Evolutionary conservation across 129 eudicot species (phyloP), one percentile per base, ranked within the genome.

Genomic region (Oenanthe sinensis): DNA sequence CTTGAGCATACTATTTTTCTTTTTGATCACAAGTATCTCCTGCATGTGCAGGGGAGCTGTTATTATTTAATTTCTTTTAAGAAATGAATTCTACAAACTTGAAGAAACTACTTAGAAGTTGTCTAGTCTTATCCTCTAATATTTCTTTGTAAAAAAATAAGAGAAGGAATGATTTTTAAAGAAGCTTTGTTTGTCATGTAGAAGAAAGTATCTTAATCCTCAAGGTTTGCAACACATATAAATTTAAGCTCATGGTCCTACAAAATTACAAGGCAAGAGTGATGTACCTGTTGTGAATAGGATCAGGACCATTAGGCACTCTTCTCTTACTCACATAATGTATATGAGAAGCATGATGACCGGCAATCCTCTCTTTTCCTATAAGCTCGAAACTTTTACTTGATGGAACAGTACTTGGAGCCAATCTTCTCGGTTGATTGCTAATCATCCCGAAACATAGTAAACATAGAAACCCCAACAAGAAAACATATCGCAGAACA

Each of bases 271-370:
- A 65, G 71, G 71, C 72, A 67, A 4, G 43, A 33, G 42, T 30
- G 42, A 46, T 60, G 39, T 88, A 93, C 98, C 97, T 89, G 95
- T 93, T 93, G 85, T 93, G 98, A 63, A 93, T 90, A 79, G 98
- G 97, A 87, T 93, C 95, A 78, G 98, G 92, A 71, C 95, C 98
- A 79, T 85, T 93, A 24, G 98, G 98, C 39, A 93, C 97, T 75
- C 98, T 81, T 86, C 98, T 86, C 88, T 91, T 93, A 88, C 98
- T 93, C 67, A 85, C 97, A 71, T 75, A 87, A 75, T 84, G 81
- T 26, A 85, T 63, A 79, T 80, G 79, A 62, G 69, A 82, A 72
- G 60, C 39, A 3, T 60, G 72, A 24, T 50, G 79, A 70, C 81
- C 83, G 39, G 47, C 65, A 72, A 50, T 76, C 85, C 79, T 81